Percentiles rank a stretch among this genome's conserved stretches.
phyloP scores from a whole-genome alignment of 2,329 filamentous ascomycete species.

The Fusarium graminum region DNA sequence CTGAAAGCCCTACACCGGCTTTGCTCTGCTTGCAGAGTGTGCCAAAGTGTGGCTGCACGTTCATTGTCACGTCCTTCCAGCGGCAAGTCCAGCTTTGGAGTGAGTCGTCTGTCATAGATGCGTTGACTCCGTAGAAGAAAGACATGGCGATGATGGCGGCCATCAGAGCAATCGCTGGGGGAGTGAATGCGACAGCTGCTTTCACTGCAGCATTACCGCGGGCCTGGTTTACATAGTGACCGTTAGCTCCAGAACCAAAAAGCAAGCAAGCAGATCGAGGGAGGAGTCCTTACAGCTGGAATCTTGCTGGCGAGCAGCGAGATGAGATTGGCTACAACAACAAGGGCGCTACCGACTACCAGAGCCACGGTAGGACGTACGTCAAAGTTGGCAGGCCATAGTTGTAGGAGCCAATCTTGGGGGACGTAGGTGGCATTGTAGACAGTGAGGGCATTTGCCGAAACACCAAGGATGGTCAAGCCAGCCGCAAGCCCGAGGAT shows the following conservation, averaged over 20 bases:
- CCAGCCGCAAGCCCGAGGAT: slow-evolving; percentile 64
- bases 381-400: slow-evolving; percentile 72
- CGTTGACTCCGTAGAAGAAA: slow-evolving; percentile 70
- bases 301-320: slow-evolving; percentile 65
- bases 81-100: slow-evolving; percentile 74
- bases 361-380: slow-evolving; percentile 68
- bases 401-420: slow-evolving; percentile 61
- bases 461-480: slow-evolving; percentile 66
- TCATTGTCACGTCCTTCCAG: slow-evolving; percentile 68
- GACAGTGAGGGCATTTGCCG: slow-evolving; percentile 66
- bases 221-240: slow-evolving; percentile 35
- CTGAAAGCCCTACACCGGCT: slow-evolving; percentile 65
- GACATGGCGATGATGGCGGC: slow-evolving; percentile 65
- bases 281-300: slow-evolving; percentile 60
- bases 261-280: slow-evolving; percentile 2
- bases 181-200: slow-evolving; percentile 43
- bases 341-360: slow-evolving; percentile 64
- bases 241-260: slow-evolving; percentile 35
- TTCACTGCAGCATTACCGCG: slow-evolving; percentile 39
- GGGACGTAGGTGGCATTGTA: slow-evolving; percentile 68
- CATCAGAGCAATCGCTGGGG: slow-evolving; percentile 51
- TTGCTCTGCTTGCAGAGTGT: slow-evolving; percentile 69
- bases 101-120: slow-evolving; percentile 65
- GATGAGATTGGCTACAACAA: slow-evolving; percentile 62
- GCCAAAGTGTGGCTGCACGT: slow-evolving; percentile 65